phyloP scores from a whole-genome alignment of 306 rosid genomes.

The Morella rubra region DNA sequence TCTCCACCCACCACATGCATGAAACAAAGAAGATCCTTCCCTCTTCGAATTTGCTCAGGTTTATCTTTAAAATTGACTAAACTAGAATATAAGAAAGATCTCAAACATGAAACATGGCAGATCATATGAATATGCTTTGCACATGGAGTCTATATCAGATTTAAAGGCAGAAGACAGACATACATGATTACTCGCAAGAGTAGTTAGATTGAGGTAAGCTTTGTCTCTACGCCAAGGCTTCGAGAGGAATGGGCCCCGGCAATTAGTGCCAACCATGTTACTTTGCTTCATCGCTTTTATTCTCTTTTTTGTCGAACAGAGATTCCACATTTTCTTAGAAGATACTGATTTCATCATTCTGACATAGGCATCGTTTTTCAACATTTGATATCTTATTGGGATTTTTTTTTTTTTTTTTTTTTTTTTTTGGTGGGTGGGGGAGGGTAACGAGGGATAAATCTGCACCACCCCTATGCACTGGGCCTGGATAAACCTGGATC shows the following conservation, averaged over 20 bases:
- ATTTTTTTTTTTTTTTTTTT: no score
- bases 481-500: no score
- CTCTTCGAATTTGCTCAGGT: background rate
- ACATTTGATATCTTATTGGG: background rate
- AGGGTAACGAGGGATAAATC: no score
- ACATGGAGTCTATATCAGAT: background rate
- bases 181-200: background rate
- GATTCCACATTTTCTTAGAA: background rate
- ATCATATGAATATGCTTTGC: background rate
- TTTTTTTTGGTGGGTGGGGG: no score
- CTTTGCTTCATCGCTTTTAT: background rate
- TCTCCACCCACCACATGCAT: conserved; percentile 14
- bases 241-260: background rate
- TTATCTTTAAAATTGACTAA: background rate
- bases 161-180: conserved; percentile 3
- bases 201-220: conserved; percentile 5
- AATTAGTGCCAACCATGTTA: conserved; percentile 11
- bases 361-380: background rate
- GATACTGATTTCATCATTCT: background rate
- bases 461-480: no score
- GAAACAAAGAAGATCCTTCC: conserved; percentile 6
- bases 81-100: background rate
- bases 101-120: background rate
- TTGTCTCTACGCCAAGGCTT: background rate
- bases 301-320: background rate